Base-by-base conservation (phyloP, 768 basidiomycete genomes). In the Scleroderma citrinum region DNA sequence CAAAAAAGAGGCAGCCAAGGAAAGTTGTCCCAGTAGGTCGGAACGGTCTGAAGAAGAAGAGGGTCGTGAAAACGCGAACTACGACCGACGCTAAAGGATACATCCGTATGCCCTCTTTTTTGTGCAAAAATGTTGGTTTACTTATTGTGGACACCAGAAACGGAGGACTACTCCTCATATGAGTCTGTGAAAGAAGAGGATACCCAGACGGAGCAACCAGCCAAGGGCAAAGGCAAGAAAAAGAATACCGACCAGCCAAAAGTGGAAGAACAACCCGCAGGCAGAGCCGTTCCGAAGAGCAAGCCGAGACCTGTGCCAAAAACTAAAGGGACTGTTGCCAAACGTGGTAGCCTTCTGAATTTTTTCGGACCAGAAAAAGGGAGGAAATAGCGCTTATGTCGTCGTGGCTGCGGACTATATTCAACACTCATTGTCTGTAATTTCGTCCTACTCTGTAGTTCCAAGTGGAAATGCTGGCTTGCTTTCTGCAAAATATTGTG, bases 91-190 rank as follows among this genome's bases (percentile, higher is more conserved):
- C 71, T 0, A 83, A 86, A 63, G 89, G 90, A 7, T 90, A 87
- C 54, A 82, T 78, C 66, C 76, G 88, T 89, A 60, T 47, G 77
- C 68, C 14, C 32, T 50, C 12, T 24, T 14, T n/a, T 17, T 47
- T 47, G 7, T 12, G 29, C 10, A 17, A 13, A 31, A 2, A 24
- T 43, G 30, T 46, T 32, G 51, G 30, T 20, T 55, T 46, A 2
- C 41, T 10, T 17, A 23, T 34, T 35, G 10, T 38, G 45, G 13
- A n/a, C 10, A n/a, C 1, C 54, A 91, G 89, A 78, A 14, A 83
- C 76, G 32, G 83, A 87, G 60, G 89, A 91, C 60, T 85, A 87
- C 60, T 86, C 86, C 7, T 80, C 80, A 16, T 91, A 87, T 59
- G 88, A 92, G 65, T 88, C 87, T 8, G 84, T 85, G 7, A 85